phyloP scores from a whole-genome alignment of 805 yeast species.

The Lachancea nothofagi region DNA sequence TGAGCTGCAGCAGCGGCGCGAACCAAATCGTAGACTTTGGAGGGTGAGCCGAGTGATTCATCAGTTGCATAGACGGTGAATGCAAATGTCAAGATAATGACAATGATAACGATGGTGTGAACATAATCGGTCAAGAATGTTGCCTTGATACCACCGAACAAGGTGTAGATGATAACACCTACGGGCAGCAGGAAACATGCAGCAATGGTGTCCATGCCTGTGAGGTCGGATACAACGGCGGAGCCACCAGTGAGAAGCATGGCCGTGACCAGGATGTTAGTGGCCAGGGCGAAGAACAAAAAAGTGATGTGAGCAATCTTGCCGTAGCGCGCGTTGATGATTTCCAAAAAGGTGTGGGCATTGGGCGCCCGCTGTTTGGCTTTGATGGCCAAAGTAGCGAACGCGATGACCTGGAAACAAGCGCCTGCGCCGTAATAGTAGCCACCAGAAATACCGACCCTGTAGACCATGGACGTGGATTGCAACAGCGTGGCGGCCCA shows the following conservation, averaged over 20 bases:
- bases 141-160: constrained; percentile 56
- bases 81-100: constrained; percentile 74
- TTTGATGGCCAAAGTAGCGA: constrained; percentile 82
- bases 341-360: constrained; percentile 88
- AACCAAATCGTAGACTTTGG: constrained; percentile 67
- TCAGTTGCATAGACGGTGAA: constrained; percentile 74
- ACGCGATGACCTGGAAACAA: constrained; percentile 77
- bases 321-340: constrained; percentile 77
- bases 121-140: constrained; percentile 65
- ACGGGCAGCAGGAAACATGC: constrained; percentile 78
- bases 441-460: constrained; percentile 74
- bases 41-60: constrained; percentile 73
- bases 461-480: constrained; percentile 73
- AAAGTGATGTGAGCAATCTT: constrained; percentile 61
- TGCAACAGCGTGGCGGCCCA: constrained; percentile 79
- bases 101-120: constrained; percentile 76
- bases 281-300: constrained; percentile 77
- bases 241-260: constrained; percentile 90
- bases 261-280: constrained; percentile 85
- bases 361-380: constrained; percentile 86
- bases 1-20: constrained; percentile 50
- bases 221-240: constrained; percentile 70
- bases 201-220: constrained; percentile 80
- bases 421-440: constrained; percentile 90
- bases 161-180: constrained; percentile 68